These are phyloP conservation scores for Populus tremula DNA, from an alignment of 345 rosid genomes.

Conservation along the genomic window DNA sequence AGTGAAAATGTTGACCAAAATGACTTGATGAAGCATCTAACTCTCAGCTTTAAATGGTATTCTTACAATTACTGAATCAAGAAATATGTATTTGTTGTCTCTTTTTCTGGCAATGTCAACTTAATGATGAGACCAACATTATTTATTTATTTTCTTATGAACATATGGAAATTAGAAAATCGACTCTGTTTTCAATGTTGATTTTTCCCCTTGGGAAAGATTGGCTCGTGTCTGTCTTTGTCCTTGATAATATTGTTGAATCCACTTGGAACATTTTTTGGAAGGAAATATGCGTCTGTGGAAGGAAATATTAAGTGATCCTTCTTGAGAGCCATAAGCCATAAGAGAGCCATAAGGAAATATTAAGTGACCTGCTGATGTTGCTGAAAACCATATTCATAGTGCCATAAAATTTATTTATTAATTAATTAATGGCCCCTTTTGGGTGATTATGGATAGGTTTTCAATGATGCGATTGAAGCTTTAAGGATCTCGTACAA, in stretches of 20 bases:
- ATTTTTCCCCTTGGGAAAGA: neutral
- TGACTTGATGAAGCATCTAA: neutral
- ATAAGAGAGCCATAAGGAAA: neutral
- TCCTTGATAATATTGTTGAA: neutral
- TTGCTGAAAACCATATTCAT: neutral
- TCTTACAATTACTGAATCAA: neutral
- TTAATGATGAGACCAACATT: neutral
- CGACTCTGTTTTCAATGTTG: neutral
- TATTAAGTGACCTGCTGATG: neutral
- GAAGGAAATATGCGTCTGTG: neutral
- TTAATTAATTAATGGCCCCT: neutral
- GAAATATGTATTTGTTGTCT: neutral
- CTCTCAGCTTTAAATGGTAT: neutral
- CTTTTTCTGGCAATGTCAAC: neutral
- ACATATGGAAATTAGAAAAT: too few species aligned
- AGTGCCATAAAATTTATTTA: neutral
- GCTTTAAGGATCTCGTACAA: conserved; percentile 81
- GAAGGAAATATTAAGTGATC: neutral
- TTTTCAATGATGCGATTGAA: conserved; percentile 83
- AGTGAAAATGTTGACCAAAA: neutral
- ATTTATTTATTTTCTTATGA: neutral
- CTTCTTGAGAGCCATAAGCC: neutral
- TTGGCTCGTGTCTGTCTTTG: neutral
- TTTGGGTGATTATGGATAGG: conserved; percentile 43
- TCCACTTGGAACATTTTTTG: neutral